Evolutionary conservation across 2,329 filamentous ascomycete genomes (phyloP).

Genomic region (Raffaelea albimanens): DNA sequence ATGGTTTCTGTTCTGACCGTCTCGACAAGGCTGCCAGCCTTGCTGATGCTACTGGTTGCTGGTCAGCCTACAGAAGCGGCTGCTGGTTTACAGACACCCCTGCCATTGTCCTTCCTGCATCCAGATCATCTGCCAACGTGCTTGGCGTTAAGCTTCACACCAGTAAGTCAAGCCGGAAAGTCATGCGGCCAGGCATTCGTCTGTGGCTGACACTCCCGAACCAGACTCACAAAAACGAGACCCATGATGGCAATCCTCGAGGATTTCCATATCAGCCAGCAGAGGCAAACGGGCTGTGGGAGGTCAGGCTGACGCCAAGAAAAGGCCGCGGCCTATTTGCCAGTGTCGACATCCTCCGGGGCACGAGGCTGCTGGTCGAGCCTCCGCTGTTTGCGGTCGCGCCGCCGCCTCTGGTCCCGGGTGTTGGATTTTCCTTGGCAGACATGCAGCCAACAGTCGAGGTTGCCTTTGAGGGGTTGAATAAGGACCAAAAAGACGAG

Average conservation of each 20-base stretch:
- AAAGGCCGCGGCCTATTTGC: conserved; percentile 35
- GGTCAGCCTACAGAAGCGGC: no score
- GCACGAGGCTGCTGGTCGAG: conserved; percentile 30
- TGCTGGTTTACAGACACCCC: no score
- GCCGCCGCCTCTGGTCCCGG: conserved; percentile 18
- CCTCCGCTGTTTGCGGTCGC: conserved; percentile 23
- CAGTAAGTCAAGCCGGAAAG: no score
- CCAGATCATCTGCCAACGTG: no score
- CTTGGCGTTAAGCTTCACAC: no score
- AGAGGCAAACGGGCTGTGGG: conserved; percentile 4
- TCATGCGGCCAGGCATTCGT: no score
- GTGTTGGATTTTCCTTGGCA: conserved; percentile 18
- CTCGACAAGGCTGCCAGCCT: no score
- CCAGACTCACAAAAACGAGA: background rate
- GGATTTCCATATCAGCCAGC: no score
- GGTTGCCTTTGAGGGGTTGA: conserved; percentile 9
- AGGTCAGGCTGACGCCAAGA: conserved; percentile 14
- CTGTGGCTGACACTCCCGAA: background rate
- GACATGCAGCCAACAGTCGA: conserved; percentile 24
- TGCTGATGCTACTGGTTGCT: no score
- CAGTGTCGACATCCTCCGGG: conserved; percentile 20
- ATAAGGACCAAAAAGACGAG: conserved; percentile 16
- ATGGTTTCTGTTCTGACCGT: no score
- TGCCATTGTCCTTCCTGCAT: no score
- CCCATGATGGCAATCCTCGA: no score